phyloP scores from a whole-genome alignment of 768 basidiomycete genomes.

The Amyloporia xantha region DNA sequence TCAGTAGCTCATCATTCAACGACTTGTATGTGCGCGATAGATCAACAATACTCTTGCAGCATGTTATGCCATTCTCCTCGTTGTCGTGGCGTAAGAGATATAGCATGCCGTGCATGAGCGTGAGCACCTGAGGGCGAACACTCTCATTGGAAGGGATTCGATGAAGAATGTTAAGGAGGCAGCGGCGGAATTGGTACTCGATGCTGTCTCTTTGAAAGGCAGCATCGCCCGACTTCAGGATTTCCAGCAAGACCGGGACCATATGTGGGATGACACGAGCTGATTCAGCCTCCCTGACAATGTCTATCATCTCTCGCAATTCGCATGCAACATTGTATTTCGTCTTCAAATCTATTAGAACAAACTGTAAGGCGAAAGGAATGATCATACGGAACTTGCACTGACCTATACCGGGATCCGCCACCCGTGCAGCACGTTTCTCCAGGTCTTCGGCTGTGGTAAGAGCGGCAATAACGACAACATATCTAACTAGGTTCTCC shows the following conservation, averaged over 20 bases:
- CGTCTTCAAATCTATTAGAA: constrained; percentile 61
- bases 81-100: constrained; percentile 84
- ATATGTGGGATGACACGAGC: constrained; percentile 63
- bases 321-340: constrained; percentile 69
- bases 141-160: constrained; percentile 78
- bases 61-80: constrained; percentile 88
- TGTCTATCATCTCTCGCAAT: constrained; percentile 77
- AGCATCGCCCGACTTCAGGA: constrained; percentile 63
- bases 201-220: constrained; percentile 58
- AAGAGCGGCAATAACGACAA: constrained; percentile 42
- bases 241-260: constrained; percentile 66
- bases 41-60: constrained; percentile 90
- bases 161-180: constrained; percentile 83
- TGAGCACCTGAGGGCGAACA: constrained; percentile 58
- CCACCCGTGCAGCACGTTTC: constrained; percentile 62
- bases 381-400: too few species aligned
- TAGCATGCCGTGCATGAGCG: constrained; percentile 76
- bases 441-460: constrained; percentile 56
- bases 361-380: too few species aligned
- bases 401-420: constrained; percentile 68
- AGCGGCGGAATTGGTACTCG: constrained; percentile 80
- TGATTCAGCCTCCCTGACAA: constrained; percentile 68
- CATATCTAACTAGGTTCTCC: constrained; percentile 41
- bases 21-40: constrained; percentile 72
- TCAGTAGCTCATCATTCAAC: constrained; percentile 64